Evolutionary conservation across 805 yeast species (phyloP).

Genomic region (Candida vartiovaarae): DNA sequence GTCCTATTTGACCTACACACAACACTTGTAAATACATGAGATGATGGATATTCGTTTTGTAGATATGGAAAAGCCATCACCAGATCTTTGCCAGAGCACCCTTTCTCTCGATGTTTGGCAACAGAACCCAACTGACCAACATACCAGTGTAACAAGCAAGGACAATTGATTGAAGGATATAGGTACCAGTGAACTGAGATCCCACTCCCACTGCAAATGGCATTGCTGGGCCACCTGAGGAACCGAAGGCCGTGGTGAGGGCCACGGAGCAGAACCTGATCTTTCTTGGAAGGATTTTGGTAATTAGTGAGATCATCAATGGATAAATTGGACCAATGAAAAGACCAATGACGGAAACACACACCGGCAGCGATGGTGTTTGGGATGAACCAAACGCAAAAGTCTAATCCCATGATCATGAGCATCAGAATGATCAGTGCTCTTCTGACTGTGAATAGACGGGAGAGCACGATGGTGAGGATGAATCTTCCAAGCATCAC

Average conservation of each 20-base stretch:
- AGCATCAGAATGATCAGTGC: constrained; percentile 31
- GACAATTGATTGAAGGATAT: constrained; percentile 42
- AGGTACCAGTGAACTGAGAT: constrained; percentile 39
- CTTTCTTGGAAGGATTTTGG: constrained; percentile 41
- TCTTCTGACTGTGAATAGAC: constrained; percentile 37
- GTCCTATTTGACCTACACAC: neutral
- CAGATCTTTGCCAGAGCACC: constrained; percentile 11
- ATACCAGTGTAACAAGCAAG: constrained; percentile 31
- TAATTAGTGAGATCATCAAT: constrained; percentile 39
- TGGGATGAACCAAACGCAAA: constrained; percentile 44
- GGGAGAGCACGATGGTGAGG: constrained; percentile 35
- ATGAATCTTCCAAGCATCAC: constrained; percentile 49
- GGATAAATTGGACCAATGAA: constrained; percentile 54
- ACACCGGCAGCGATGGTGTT: constrained; percentile 34
- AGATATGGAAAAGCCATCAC: neutral
- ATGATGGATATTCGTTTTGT: neutral
- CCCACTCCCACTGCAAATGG: constrained; percentile 48
- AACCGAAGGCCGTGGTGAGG: constrained; percentile 48
- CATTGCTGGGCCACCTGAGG: constrained; percentile 50
- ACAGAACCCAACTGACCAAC: constrained; percentile 31
- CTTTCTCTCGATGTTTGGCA: constrained; percentile 37
- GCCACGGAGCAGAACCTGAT: constrained; percentile 45
- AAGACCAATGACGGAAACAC: constrained; percentile 41
- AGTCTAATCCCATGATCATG: constrained; percentile 31
- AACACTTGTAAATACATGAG: neutral